Conservation (phyloP, 306 rosid species). For the Medicago arabica region DNA sequence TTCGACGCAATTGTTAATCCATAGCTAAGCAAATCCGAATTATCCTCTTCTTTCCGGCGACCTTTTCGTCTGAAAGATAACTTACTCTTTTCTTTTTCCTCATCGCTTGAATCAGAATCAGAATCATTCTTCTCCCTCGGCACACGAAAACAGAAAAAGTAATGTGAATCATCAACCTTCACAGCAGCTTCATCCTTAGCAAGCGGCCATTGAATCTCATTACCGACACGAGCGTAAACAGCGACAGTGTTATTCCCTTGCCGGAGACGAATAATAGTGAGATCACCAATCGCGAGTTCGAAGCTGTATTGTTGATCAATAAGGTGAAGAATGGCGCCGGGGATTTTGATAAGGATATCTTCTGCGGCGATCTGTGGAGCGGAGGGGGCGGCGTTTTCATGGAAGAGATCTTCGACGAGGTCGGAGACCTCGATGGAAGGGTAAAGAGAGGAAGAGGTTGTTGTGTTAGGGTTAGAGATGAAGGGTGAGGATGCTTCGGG, state of each 20-base stretch:
- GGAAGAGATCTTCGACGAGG: slow-evolving; percentile 59
- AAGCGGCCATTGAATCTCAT: slow-evolving; percentile 87
- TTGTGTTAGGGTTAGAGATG: slow-evolving; percentile 23
- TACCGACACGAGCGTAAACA: slow-evolving; percentile 60
- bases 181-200: slow-evolving; percentile 74
- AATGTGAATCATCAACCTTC: slow-evolving; percentile 82
- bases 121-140: slow-evolving; percentile 46
- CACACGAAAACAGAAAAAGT: slow-evolving; percentile 69
- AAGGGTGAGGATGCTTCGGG: slow-evolving; percentile 33
- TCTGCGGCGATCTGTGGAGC: slow-evolving; percentile 57
- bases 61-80: too few species aligned
- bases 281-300: slow-evolving; percentile 80
- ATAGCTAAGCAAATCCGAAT: slow-evolving; percentile 56
- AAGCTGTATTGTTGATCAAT: slow-evolving; percentile 81
- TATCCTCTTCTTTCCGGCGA: slow-evolving; percentile 6
- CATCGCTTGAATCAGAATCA: slow-evolving; percentile 48
- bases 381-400: slow-evolving; percentile 41
- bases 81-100: neutral
- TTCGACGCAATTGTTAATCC: slow-evolving; percentile 88
- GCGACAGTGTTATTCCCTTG: slow-evolving; percentile 60
- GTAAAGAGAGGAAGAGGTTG: slow-evolving; percentile 52
- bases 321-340: slow-evolving; percentile 86
- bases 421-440: slow-evolving; percentile 58
- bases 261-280: slow-evolving; percentile 56
- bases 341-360: slow-evolving; percentile 66